Conservation (phyloP, 2,329 filamentous ascomycete species). For the Aspergillus ochraceoroseus region DNA sequence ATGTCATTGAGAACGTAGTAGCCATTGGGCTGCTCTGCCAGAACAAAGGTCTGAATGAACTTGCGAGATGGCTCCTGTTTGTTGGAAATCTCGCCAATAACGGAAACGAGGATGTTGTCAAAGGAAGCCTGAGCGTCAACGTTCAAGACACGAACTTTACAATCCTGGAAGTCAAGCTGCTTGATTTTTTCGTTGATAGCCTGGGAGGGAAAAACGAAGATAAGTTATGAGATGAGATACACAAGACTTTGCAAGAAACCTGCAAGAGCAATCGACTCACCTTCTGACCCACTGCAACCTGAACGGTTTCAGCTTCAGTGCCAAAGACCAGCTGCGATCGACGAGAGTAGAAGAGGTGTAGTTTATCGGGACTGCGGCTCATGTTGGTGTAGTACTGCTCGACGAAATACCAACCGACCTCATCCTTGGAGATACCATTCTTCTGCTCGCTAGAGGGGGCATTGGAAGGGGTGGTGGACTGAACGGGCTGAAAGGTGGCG, state of each 20-base stretch:
- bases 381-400: conserved; percentile 98
- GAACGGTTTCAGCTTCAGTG: conserved; percentile 79
- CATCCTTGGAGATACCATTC: conserved; percentile 66
- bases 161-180: conserved; percentile 88
- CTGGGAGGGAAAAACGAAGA: conserved; percentile 46
- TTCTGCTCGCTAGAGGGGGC: conserved; percentile 38
- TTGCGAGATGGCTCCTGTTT: conserved; percentile 86
- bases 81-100: conserved; percentile 97
- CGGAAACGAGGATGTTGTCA: conserved; percentile 93
- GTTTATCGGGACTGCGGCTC: conserved; percentile 88
- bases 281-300: conserved; percentile 80
- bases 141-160: conserved; percentile 96
- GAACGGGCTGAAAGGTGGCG: conserved; percentile 39
- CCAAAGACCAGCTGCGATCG: conserved; percentile 92
- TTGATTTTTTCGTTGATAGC: conserved; percentile 93
- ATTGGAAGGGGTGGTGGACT: conserved; percentile 40
- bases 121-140: conserved; percentile 93
- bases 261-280: conserved; percentile 50
- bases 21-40: conserved; percentile 90
- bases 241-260: background rate
- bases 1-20: conserved; percentile 99
- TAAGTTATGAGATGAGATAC: background rate
- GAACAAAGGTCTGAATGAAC: conserved; percentile 95
- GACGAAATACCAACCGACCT: conserved; percentile 99
- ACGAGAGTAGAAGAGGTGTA: conserved; percentile 95